Conservation (phyloP, 192 early-diverging fungal species). For the Podila epicladia region DNA sequence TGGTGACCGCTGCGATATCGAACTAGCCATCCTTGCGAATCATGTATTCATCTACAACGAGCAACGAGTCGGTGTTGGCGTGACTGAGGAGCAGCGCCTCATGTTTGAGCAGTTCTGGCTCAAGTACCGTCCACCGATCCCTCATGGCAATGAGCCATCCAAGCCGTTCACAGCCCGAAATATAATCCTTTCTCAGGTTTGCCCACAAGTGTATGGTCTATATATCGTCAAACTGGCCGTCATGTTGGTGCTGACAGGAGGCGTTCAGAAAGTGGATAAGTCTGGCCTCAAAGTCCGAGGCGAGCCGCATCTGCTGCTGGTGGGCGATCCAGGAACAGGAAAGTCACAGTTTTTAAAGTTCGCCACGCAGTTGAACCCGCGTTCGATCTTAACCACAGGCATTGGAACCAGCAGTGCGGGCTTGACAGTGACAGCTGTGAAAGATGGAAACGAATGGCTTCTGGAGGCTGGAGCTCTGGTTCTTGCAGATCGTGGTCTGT, state of each 20-base stretch:
- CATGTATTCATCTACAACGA: constrained; percentile 71
- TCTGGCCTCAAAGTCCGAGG: constrained; percentile 74
- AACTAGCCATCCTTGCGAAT: constrained; percentile 69
- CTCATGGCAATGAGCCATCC: neutral
- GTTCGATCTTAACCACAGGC: constrained; percentile 80
- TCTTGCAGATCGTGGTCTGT: constrained; percentile 79
- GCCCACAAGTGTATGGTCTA: constrained; percentile 77
- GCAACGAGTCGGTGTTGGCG: constrained; percentile 51
- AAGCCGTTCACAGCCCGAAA: constrained; percentile 61
- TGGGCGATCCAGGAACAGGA: constrained; percentile 83
- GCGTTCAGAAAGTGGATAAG: constrained; percentile 64
- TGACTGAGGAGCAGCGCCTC: constrained; percentile 62
- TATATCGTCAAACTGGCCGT: constrained; percentile 77
- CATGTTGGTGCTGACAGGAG: constrained; percentile 75
- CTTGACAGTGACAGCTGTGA: constrained; percentile 77
- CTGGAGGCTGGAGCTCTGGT: constrained; percentile 86
- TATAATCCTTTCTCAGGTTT: constrained; percentile 66
- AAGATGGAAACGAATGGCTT: constrained; percentile 81
- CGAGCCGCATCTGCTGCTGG: constrained; percentile 76
- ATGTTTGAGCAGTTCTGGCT: constrained; percentile 72
- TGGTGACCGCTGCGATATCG: constrained; percentile 69
- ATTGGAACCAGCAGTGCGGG: constrained; percentile 80
- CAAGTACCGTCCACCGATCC: constrained; percentile 15
- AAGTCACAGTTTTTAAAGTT: constrained; percentile 86
- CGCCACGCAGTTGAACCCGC: constrained; percentile 68